Percentiles rank a stretch among this genome's conserved stretches.
These are phyloP conservation scores for Neoboletus brunneissimus DNA, from an alignment of 768 basidiomycete genomes.

Conservation along the genomic window DNA sequence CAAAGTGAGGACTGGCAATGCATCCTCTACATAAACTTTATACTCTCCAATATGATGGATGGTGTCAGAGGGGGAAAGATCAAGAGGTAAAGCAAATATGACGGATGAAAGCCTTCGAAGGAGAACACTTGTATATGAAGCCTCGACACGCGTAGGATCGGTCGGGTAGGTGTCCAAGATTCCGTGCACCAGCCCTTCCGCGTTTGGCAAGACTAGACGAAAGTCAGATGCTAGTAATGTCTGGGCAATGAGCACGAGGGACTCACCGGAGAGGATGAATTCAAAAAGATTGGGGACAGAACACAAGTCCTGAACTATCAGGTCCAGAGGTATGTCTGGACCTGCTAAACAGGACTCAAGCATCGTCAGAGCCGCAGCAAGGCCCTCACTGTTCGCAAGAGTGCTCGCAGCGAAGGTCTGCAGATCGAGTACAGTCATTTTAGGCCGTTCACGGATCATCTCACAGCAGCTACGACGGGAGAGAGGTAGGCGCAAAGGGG, in stretches of 20 bases:
- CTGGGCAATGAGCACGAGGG: neutral
- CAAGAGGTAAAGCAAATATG: conserved; percentile 23
- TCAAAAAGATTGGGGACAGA: conserved; percentile 27
- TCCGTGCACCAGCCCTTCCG: conserved; percentile 16
- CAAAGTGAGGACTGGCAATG: conserved; percentile 16
- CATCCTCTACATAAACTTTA: conserved; percentile 25
- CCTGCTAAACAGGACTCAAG: conserved; percentile 28
- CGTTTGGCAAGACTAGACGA: conserved; percentile 13
- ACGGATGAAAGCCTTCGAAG: conserved; percentile 26
- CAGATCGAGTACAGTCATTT: too few relatives aligned
- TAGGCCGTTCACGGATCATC: too few relatives aligned
- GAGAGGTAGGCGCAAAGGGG: too few relatives aligned
- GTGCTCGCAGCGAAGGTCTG: too few relatives aligned
- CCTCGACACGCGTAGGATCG: conserved; percentile 17
- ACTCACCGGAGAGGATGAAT: conserved; percentile 30
- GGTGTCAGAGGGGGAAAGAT: conserved; percentile 10
- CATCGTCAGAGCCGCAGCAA: conserved; percentile 10
- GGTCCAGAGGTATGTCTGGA: conserved; percentile 17
- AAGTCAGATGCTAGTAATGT: neutral
- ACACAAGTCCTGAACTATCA: conserved; percentile 29
- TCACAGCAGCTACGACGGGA: too few relatives aligned
- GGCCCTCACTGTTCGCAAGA: conserved; percentile 8
- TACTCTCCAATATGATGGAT: conserved; percentile 15
- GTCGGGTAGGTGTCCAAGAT: conserved; percentile 37
- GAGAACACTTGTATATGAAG: conserved; percentile 22